Base-by-base conservation (phyloP, 257 asterid genomes). In the Solanum neorickii region DNA sequence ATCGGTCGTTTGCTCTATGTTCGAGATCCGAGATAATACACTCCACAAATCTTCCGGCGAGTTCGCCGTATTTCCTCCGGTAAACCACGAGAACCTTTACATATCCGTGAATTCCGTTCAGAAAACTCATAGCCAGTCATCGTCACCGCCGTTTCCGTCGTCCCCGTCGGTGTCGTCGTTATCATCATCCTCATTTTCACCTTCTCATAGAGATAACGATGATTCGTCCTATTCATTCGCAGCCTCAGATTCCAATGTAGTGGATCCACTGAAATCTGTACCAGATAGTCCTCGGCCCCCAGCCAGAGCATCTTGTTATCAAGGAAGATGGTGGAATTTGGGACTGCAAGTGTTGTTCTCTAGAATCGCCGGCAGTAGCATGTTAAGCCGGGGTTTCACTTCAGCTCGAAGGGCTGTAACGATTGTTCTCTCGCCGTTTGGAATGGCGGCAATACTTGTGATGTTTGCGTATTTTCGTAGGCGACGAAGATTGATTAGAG, bases 51-150 rank as follows among this genome's bases (percentile, higher is more conserved):
- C 29, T 44, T 9, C 74, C 80, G 68, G 74, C 68, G 88, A 90
- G 59, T 80, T 91, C 20, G 44, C 91, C 31, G 86, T 93, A 25
- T 94, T 94, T 89, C 97, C 95, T 85, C 97, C 97, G 46, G 62
- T 42, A 65, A 90, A 94, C 91, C 98, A 94, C 89, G 98, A 94
- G 87, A 95, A 94, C 80, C 96, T 95, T 74, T 92, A 72, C 87
- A 80, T 89, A 75, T 85, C 90, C 76, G 82, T 90, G 65, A 62
- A 87, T 73, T 56, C 56, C 82, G 31, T 86, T 86, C 80, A 70
- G 5, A 47, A 18, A 83, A 73, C 87, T 87, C 44, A 56, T 69
- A 83, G 88, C 49, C 74, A 85, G 16, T 47, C 84, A 29, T 83
- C 74, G 33, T 82, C 82, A 1, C 47, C 89, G 3, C 82, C 84